Conservation (phyloP, 2,329 filamentous ascomycete species). For the Pseudogymnoascus destructans region DNA sequence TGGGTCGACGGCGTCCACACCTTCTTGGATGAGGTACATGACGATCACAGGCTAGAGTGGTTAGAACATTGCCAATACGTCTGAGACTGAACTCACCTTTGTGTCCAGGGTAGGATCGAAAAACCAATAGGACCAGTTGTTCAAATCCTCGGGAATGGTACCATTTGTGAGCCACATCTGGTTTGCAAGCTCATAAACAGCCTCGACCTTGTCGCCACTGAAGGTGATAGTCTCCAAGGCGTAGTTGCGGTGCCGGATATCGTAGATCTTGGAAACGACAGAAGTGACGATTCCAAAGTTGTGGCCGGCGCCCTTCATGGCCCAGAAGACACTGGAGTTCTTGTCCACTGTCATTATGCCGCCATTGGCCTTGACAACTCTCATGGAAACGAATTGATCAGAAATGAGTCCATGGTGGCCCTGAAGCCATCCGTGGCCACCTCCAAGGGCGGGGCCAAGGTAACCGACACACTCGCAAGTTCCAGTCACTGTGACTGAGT, state of each 20-base stretch:
- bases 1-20: slow-evolving; percentile 30
- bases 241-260: slow-evolving; percentile 28
- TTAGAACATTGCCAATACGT: not conserved
- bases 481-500: slow-evolving; percentile 27
- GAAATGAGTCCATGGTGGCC: slow-evolving; percentile 39
- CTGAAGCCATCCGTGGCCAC: slow-evolving; percentile 45
- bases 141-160: slow-evolving; percentile 32
- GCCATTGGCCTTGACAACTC: slow-evolving; percentile 36
- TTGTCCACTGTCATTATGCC: slow-evolving; percentile 31
- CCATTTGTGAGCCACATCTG: slow-evolving; percentile 32
- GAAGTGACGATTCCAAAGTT: slow-evolving; percentile 45
- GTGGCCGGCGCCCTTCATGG: slow-evolving; percentile 41
- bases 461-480: slow-evolving; percentile 35
- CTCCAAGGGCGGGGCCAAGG: slow-evolving; percentile 40
- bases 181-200: slow-evolving; percentile 35
- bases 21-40: slow-evolving; percentile 33
- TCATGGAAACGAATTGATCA: slow-evolving; percentile 36
- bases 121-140: slow-evolving; percentile 39
- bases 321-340: slow-evolving; percentile 42
- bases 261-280: slow-evolving; percentile 34
- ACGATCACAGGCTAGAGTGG: slow-evolving; percentile 28
- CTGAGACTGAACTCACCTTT: slow-evolving; percentile 25
- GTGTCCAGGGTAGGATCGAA: slow-evolving; percentile 31
- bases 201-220: slow-evolving; percentile 36
- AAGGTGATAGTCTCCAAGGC: slow-evolving; percentile 33